Percentiles rank a stretch among this genome's conserved stretches.
Evolutionary conservation across 345 rosid genomes (phyloP).

Genomic region (Hibiscus mutabilis): DNA sequence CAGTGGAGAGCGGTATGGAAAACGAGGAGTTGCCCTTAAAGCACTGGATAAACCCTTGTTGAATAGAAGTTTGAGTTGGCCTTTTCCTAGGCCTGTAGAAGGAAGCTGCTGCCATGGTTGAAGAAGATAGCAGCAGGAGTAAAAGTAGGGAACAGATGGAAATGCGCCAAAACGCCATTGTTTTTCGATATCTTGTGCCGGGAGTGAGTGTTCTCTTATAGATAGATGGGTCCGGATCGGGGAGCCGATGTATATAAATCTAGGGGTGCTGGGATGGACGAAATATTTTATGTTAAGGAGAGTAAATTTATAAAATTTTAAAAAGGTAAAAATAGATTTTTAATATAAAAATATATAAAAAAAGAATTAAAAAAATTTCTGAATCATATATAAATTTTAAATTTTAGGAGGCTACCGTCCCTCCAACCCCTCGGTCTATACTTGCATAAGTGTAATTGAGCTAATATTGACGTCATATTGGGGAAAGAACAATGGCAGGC

Average conservation of each 20-base stretch:
- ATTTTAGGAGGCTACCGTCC: too few species aligned
- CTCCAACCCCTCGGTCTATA: background rate
- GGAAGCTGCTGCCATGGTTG: background rate
- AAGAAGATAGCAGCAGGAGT: conserved; percentile 1
- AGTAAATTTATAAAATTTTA: too few species aligned
- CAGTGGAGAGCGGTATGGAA: background rate
- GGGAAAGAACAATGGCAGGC: background rate
- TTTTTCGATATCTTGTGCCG: background rate
- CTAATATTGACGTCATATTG: background rate
- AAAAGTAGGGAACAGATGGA: background rate
- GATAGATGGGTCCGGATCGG: background rate
- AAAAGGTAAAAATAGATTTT: too few species aligned
- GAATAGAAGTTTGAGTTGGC: background rate
- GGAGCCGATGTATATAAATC: background rate
- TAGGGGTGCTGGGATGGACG: background rate
- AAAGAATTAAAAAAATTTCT: too few species aligned
- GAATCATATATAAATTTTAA: too few species aligned
- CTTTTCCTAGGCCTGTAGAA: background rate
- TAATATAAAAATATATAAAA: too few species aligned
- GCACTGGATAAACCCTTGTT: background rate
- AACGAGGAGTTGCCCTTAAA: background rate
- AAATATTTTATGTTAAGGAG: too few species aligned
- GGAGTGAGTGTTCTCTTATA: background rate
- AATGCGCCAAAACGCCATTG: background rate
- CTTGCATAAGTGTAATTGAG: background rate